Evolutionary conservation across 2,329 filamentous ascomycete species (phyloP).

Genomic region (Gaeumannomyces tritici): DNA sequence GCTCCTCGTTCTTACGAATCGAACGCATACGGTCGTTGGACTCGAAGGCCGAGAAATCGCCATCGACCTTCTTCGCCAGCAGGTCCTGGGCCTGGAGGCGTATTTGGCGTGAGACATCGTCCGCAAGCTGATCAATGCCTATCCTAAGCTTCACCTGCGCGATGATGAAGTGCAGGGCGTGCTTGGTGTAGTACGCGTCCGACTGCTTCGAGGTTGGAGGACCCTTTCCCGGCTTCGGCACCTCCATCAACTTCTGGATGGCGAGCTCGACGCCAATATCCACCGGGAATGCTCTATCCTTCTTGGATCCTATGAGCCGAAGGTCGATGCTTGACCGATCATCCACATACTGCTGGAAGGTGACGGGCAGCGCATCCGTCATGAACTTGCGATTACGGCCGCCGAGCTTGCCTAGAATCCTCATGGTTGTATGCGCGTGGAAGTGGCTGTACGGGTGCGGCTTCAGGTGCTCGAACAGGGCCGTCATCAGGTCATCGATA

Average conservation of each 20-base stretch:
- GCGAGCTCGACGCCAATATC: constrained; percentile 82
- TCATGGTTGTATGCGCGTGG: constrained; percentile 94
- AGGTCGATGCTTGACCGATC: constrained; percentile 83
- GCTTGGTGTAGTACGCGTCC: constrained; percentile 84
- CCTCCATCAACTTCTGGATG: constrained; percentile 77
- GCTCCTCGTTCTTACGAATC: constrained; percentile 74
- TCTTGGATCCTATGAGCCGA: constrained; percentile 78
- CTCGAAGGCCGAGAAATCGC: constrained; percentile 61
- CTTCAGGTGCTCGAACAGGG: constrained; percentile 88
- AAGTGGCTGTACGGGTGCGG: constrained; percentile 95
- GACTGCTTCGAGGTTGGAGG: constrained; percentile 41
- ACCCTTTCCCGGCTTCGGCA: constrained; percentile 50
- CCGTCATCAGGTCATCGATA: constrained; percentile 97
- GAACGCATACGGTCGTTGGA: constrained; percentile 72
- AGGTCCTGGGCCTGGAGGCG: constrained; percentile 86
- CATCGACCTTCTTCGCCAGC: constrained; percentile 59
- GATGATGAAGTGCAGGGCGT: constrained; percentile 80
- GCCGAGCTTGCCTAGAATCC: constrained; percentile 92
- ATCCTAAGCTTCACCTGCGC: constrained; percentile 86
- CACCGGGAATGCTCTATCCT: constrained; percentile 78
- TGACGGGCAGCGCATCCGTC: constrained; percentile 76
- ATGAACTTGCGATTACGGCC: constrained; percentile 94
- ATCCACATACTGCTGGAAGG: constrained; percentile 78
- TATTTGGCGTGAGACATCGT: constrained; percentile 77
- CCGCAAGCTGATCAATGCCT: constrained; percentile 77